These are phyloP conservation scores for Trypanosoma brucei DNA, from an alignment of 208 protist species.

Conservation along the genomic window DNA sequence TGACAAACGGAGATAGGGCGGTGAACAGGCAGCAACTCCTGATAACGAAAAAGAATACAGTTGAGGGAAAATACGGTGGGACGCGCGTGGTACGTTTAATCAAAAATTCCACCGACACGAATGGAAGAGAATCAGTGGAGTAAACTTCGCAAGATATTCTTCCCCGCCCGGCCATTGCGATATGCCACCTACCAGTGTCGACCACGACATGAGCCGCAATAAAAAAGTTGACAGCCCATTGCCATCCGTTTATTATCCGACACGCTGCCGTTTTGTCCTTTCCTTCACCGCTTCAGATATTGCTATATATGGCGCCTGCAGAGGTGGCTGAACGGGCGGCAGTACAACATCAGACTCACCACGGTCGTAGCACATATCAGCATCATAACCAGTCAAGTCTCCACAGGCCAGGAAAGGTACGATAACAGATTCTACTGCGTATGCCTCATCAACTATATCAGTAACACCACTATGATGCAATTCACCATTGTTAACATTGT, in stretches of 20 bases:
- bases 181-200: too few relatives aligned
- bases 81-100: too few relatives aligned
- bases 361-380: conserved; percentile 87
- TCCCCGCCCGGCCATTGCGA: too few relatives aligned
- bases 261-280: conserved; percentile 18
- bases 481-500: not conserved
- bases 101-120: too few relatives aligned
- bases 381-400: conserved; percentile 93
- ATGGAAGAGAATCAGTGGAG: too few relatives aligned
- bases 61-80: too few relatives aligned
- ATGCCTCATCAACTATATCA: not conserved
- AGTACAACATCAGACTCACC: conserved; percentile 30
- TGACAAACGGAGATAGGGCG: too few relatives aligned
- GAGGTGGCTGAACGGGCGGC: conserved; percentile 62
- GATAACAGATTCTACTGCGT: conserved; percentile 39
- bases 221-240: too few relatives aligned
- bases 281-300: not conserved
- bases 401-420: conserved; percentile 97
- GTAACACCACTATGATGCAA: not conserved
- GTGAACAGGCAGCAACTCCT: too few relatives aligned
- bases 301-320: conserved; percentile 70
- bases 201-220: too few relatives aligned
- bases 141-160: too few relatives aligned
- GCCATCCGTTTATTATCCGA: not conserved
- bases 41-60: too few relatives aligned